Conservation (phyloP, 495 filamentous ascomycete genomes). For the Neurospora africana region DNA sequence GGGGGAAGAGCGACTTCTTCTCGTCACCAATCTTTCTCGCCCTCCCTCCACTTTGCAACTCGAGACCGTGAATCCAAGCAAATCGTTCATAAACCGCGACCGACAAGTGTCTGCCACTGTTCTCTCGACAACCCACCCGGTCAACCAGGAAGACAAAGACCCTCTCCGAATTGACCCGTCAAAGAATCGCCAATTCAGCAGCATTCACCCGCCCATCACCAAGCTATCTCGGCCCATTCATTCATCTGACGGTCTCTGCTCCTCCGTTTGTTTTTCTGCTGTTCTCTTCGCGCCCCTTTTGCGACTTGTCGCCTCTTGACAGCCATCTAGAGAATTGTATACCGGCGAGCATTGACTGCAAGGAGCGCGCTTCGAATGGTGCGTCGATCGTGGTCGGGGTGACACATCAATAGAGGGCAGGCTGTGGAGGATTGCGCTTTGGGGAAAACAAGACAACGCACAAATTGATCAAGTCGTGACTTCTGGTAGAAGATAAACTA, state of each 20-base stretch:
- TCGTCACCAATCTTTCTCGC: neutral
- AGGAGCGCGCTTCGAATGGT: neutral
- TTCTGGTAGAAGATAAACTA: neutral
- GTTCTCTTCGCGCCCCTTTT: neutral
- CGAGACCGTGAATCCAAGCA: neutral
- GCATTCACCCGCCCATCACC: neutral
- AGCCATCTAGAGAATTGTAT: neutral
- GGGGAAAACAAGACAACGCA: neutral
- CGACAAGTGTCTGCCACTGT: neutral
- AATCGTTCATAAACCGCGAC: neutral
- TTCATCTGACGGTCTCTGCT: neutral
- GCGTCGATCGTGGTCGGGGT: neutral
- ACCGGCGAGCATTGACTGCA: neutral
- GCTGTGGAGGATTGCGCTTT: neutral
- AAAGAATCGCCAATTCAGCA: neutral
- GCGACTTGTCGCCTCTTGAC: neutral
- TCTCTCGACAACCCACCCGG: neutral
- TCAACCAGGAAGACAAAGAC: neutral
- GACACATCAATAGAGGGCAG: neutral
- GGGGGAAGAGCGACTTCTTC: neutral
- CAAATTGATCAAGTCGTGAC: neutral
- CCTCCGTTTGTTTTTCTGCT: neutral
- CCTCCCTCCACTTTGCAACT: neutral
- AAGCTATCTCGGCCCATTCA: neutral
- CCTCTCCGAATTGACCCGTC: neutral